Conservation (phyloP, 2,329 filamentous ascomycete genomes). For the Phoma sp. region DNA sequence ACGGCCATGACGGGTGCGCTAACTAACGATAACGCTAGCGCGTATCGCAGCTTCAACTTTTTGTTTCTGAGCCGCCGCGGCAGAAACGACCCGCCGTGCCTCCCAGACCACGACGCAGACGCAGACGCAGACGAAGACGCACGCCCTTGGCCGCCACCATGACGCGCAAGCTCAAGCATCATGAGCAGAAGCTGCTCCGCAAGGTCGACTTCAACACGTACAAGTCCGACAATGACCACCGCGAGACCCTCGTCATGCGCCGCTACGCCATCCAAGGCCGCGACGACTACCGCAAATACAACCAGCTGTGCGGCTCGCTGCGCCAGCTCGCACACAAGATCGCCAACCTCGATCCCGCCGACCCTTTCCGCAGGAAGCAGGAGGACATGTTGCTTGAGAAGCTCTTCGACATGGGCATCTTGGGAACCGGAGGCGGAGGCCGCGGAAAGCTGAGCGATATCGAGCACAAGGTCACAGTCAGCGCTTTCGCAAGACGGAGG, state of each 20-base stretch:
- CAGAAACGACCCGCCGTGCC: neutral
- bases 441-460: constrained; percentile 71
- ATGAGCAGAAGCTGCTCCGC: constrained; percentile 86
- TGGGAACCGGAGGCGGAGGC: constrained; percentile 69
- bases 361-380: constrained; percentile 78
- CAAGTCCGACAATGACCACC: constrained; percentile 85
- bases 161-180: constrained; percentile 95
- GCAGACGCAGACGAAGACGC: too few relatives aligned
- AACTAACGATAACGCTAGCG: constrained; percentile 17
- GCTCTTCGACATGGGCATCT: constrained; percentile 88
- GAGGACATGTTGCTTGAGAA: constrained; percentile 90
- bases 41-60: neutral
- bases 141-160: constrained; percentile 55
- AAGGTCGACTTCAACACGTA: constrained; percentile 96
- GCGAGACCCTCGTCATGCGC: constrained; percentile 77
- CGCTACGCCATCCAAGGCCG: constrained; percentile 87
- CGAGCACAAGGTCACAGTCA: constrained; percentile 87
- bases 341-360: constrained; percentile 78
- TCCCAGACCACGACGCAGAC: neutral
- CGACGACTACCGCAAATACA: constrained; percentile 73
- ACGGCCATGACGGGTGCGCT: constrained; percentile 15
- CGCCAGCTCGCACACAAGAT: constrained; percentile 90
- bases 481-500: constrained; percentile 81
- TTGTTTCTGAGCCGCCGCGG: neutral
- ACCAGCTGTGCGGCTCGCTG: constrained; percentile 64